Conservation (phyloP, 441 rosid genomes). For the Euphorbia celastroides region DNA sequence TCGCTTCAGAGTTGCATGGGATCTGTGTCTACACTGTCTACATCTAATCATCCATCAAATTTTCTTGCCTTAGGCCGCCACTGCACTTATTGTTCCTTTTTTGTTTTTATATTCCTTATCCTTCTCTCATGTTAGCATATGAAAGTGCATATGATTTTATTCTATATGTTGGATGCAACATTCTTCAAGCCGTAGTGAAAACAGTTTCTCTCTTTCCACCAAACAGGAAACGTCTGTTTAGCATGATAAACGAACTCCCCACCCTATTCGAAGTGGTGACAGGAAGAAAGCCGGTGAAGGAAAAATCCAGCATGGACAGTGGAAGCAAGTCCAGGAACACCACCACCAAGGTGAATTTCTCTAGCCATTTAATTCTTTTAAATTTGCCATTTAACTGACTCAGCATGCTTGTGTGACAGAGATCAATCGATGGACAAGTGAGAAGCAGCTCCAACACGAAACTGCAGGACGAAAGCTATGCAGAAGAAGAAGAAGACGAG, state of each 20-base stretch:
- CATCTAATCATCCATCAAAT: neutral
- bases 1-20: neutral
- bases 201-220: slow-evolving; percentile 1
- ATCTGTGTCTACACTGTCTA: neutral
- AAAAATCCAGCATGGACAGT: slow-evolving; percentile 55
- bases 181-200: slow-evolving; percentile 5
- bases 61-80: neutral
- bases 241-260: slow-evolving; percentile 76
- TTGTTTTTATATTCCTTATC: neutral
- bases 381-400: neutral
- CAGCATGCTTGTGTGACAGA: slow-evolving; percentile 30
- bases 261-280: slow-evolving; percentile 82
- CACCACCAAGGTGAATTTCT: slow-evolving; percentile 37
- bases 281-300: slow-evolving; percentile 58
- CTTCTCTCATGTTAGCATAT: neutral
- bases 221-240: slow-evolving; percentile 74
- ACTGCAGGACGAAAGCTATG: slow-evolving; percentile 46
- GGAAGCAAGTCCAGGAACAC: slow-evolving; percentile 73
- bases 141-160: neutral
- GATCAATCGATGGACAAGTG: slow-evolving; percentile 59
- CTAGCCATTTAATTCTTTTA: neutral
- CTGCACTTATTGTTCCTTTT: neutral
- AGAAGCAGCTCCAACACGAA: slow-evolving; percentile 49
- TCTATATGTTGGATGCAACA: no score
- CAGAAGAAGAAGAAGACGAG: slow-evolving; percentile 63